Base-by-base conservation (phyloP, 139 green algal species). In the Tetradesmus lagerheimii region DNA sequence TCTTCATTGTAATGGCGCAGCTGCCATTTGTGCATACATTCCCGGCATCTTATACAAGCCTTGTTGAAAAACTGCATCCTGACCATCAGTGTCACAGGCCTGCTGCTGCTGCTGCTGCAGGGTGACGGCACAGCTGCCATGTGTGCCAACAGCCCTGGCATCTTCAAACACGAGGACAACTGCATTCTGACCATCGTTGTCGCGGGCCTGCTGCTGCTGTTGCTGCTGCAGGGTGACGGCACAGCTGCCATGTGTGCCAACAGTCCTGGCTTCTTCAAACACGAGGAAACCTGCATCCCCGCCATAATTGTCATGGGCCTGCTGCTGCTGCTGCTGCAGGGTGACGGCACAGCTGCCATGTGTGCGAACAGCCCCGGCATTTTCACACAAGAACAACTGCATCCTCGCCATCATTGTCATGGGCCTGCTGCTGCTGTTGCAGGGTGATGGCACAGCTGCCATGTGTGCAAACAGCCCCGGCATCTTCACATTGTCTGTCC, bases 401-500 rank as follows among this genome's bases (percentile, higher is more conserved):
- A n/a, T n/a, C n/a, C n/a, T n/a, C n/a, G n/a, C n/a, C n/a, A n/a
- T n/a, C n/a, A n/a, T n/a, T n/a, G n/a, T n/a, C n/a, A n/a, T n/a
- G n/a, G n/a, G n/a, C n/a, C 53, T 88, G 35, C 31, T 87, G 80
- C 27, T 75, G 53, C 25, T 85, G 47, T 27, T 25, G 25, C 78
- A 92, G 83, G 91, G 91, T 53, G 91, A 93, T 62, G 91, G 91
- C 43, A 93, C 91, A 39, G 91, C 91, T 29, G 37, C 88, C 38
- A 89, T 93, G 31, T 88, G 86, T n/a, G 83, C 50, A 8, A 80
- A 62, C 89, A 81, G 78, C 8, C 85, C 85, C 2, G 71, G 84
- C 62, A 91, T 94, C 57, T 96, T 96, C 90, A 98, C 96, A 0
- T 86, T 98, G 16, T 94, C 77, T n/a, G 91, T 98, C 45, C 97